Percentiles rank a stretch among this genome's conserved stretches.
These are phyloP conservation scores for Phaffia tasmanica DNA, from an alignment of 768 basidiomycete genomes.

Conservation along the genomic window DNA sequence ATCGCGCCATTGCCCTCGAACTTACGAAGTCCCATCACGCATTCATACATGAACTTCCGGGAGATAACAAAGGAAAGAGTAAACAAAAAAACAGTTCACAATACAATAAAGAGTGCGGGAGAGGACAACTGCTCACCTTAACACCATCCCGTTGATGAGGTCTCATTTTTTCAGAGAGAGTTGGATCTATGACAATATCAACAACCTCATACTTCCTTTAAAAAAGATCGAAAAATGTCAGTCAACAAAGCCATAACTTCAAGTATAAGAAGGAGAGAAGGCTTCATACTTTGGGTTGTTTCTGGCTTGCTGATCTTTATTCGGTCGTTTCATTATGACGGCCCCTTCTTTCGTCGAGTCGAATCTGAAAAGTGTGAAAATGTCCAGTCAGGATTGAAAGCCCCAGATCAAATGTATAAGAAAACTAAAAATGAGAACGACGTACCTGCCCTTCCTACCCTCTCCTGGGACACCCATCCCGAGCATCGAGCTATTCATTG, in stretches of 20 bases:
- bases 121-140: constrained; percentile 28
- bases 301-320: constrained; percentile 52
- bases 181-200: constrained; percentile 77
- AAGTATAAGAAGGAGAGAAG: constrained; percentile 38
- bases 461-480: constrained; percentile 22
- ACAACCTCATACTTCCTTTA: constrained; percentile 51
- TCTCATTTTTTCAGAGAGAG: constrained; percentile 62
- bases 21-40: constrained; percentile 83
- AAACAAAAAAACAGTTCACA: neutral
- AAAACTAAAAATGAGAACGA: neutral
- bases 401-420: neutral
- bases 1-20: constrained; percentile 87
- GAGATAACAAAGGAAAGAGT: neutral
- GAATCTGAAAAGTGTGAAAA: constrained; percentile 37
- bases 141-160: constrained; percentile 80
- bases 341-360: constrained; percentile 62
- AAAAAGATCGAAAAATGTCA: neutral
- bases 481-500: neutral
- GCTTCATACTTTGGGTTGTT: constrained; percentile 56
- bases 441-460: constrained; percentile 17
- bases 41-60: constrained; percentile 80
- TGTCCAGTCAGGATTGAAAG: neutral
- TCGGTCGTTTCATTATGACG: constrained; percentile 73
- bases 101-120: neutral
- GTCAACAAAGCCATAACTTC: neutral